Evolutionary conservation across 2,329 filamentous ascomycete species (phyloP).

Genomic region (Paraconiothyrium sp.): DNA sequence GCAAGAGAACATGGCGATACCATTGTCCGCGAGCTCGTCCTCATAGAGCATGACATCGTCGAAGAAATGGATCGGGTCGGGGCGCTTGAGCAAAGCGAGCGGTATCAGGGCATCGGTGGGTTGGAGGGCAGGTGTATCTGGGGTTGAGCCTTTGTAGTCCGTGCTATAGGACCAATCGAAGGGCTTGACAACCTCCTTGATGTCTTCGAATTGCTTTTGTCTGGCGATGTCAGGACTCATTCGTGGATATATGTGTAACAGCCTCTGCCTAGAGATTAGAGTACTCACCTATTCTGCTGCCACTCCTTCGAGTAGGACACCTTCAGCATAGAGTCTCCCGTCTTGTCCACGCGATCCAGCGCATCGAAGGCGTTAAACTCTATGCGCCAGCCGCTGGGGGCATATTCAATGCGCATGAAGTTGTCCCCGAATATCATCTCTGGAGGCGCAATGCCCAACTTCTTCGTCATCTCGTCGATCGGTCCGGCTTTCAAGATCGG

Average conservation of each 20-base stretch:
- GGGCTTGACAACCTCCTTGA: slow-evolving; percentile 92
- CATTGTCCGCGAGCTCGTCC: slow-evolving; percentile 97
- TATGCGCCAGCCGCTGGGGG: slow-evolving; percentile 78
- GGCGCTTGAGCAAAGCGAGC: slow-evolving; percentile 83
- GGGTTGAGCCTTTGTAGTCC: slow-evolving; percentile 78
- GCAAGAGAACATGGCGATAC: slow-evolving; percentile 87
- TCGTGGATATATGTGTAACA: slow-evolving; percentile 8
- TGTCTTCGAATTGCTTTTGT: slow-evolving; percentile 81
- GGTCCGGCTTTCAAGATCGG: slow-evolving; percentile 92
- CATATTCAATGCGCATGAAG: slow-evolving; percentile 77
- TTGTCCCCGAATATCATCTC: slow-evolving; percentile 99
- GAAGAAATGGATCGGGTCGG: slow-evolving; percentile 95
- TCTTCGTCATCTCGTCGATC: slow-evolving; percentile 83
- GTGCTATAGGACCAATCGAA: slow-evolving; percentile 99
- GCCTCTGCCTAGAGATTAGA: neutral
- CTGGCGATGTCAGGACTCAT: slow-evolving; percentile 54
- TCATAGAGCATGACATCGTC: slow-evolving; percentile 97
- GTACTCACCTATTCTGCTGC: slow-evolving; percentile 70
- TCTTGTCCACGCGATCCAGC: slow-evolving; percentile 92
- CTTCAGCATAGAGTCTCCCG: slow-evolving; percentile 86
- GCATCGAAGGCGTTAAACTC: slow-evolving; percentile 87
- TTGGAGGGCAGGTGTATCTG: slow-evolving; percentile 50
- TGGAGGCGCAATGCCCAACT: slow-evolving; percentile 85
- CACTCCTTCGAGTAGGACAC: slow-evolving; percentile 93
- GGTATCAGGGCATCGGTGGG: slow-evolving; percentile 72